Conservation (phyloP, 768 basidiomycete species). For the Lanmaoa rubissima region DNA sequence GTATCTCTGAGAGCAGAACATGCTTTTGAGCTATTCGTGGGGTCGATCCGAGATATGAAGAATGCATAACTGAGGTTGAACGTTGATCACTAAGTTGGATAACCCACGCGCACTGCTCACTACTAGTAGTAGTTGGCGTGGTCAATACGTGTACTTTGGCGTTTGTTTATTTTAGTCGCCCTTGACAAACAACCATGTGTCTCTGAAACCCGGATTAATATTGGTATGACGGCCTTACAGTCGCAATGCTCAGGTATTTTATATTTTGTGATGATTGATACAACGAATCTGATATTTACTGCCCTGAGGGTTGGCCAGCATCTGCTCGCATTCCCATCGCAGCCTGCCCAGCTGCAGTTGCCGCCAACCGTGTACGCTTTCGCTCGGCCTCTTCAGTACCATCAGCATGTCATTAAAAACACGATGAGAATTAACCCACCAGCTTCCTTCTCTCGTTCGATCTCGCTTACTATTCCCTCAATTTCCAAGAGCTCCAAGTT, state of each 20-base stretch:
- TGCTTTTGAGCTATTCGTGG: slow-evolving; percentile 58
- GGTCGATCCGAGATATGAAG: slow-evolving; percentile 12
- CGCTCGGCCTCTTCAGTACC: slow-evolving; percentile 79
- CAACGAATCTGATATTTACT: slow-evolving; percentile 28
- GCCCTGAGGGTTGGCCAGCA: slow-evolving; percentile 34
- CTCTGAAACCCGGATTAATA: too few species aligned
- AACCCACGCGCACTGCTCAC: background rate
- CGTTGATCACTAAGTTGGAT: background rate
- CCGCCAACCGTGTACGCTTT: slow-evolving; percentile 86
- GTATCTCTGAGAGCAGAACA: slow-evolving; percentile 86
- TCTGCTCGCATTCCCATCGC: slow-evolving; percentile 70
- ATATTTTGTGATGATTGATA: slow-evolving; percentile 13
- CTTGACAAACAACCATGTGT: slow-evolving; percentile 29
- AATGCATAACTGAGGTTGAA: slow-evolving; percentile 14
- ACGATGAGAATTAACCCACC: slow-evolving; percentile 43
- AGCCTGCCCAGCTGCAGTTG: slow-evolving; percentile 87
- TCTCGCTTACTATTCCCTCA: slow-evolving; percentile 86
- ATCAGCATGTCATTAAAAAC: slow-evolving; percentile 1
- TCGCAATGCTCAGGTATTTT: background rate
- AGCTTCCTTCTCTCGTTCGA: slow-evolving; percentile 97
- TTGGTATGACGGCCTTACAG: too few species aligned
- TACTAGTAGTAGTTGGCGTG: background rate
- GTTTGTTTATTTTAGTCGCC: slow-evolving; percentile 27
- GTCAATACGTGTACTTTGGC: slow-evolving; percentile 2
- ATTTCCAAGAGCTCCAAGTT: slow-evolving; percentile 86